phyloP scores from a whole-genome alignment of 2,329 filamentous ascomycete genomes.

The Didymella arachidicola region DNA sequence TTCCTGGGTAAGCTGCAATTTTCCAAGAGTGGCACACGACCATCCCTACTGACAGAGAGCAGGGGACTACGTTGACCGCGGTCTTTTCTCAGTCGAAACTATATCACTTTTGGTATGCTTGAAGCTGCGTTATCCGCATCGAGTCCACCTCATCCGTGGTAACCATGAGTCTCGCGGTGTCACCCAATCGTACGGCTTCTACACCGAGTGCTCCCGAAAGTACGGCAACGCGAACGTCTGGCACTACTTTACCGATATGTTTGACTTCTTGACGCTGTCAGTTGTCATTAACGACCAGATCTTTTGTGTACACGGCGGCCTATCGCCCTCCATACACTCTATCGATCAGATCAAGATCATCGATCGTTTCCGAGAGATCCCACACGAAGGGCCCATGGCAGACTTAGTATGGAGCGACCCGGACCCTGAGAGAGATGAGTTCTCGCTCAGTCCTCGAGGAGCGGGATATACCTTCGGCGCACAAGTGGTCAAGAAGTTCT shows the following conservation, averaged over 20 bases:
- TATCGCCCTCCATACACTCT: conserved; percentile 79
- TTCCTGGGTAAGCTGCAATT: conserved; percentile 75
- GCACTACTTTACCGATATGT: conserved; percentile 99
- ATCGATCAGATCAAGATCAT: conserved; percentile 99
- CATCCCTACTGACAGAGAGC: conserved; percentile 22
- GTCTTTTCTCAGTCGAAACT: conserved; percentile 98
- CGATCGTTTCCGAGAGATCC: conserved; percentile 97
- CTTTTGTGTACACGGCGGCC: conserved; percentile 95
- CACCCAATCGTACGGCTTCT: conserved; percentile 98
- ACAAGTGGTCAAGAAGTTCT: conserved; percentile 97
- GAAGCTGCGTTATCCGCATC: conserved; percentile 94
- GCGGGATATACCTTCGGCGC: conserved; percentile 98
- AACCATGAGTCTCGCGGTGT: conserved; percentile 98
- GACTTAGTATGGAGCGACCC: conserved; percentile 98
- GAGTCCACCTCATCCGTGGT: conserved; percentile 93
- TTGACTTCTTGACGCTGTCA: conserved; percentile 94
- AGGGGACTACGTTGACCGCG: conserved; percentile 98
- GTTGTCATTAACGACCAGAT: conserved; percentile 99
- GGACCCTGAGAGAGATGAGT: conserved; percentile 96
- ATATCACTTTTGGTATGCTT: conserved; percentile 97
- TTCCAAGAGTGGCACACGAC: conserved; percentile 29
- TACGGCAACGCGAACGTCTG: conserved; percentile 99
- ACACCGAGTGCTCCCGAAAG: conserved; percentile 96
- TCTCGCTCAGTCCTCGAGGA: conserved; percentile 89
- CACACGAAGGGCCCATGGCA: conserved; percentile 99